A percentile compares a stretch with the other conserved stretches of the same genome.
Conservation (phyloP, 495 filamentous ascomycete genomes). For the Amphirosellinia nigrospora region DNA sequence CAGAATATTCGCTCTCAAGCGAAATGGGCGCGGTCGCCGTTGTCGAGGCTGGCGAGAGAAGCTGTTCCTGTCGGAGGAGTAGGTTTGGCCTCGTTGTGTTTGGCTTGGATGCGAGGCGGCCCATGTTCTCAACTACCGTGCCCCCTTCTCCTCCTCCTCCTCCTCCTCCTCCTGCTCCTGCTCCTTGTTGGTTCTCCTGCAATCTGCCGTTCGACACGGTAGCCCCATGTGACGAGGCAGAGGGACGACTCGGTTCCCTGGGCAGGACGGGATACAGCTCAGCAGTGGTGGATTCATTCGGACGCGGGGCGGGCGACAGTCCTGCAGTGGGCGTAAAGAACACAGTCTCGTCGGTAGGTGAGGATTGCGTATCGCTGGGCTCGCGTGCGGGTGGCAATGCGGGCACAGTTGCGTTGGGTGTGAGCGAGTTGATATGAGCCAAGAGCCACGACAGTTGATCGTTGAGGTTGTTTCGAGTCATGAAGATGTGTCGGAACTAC, state of each 20-base stretch:
- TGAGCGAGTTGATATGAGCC: constrained; percentile 43
- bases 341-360: constrained; percentile 23
- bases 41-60: constrained; percentile 44
- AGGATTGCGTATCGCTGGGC: constrained; percentile 25
- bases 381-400: constrained; percentile 38
- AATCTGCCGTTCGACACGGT: constrained; percentile 26
- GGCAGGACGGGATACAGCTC: constrained; percentile 37
- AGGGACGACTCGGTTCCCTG: constrained; percentile 17
- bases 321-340: constrained; percentile 26
- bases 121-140: constrained; percentile 39
- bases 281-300: constrained; percentile 14
- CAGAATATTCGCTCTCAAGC: constrained; percentile 43
- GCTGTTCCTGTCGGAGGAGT: constrained; percentile 40
- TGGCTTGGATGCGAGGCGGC: constrained; percentile 34
- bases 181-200: constrained; percentile 22
- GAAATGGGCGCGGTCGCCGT: constrained; percentile 31
- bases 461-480: constrained; percentile 70
- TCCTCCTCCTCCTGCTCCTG: constrained; percentile 9
- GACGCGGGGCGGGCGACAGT: constrained; percentile 27
- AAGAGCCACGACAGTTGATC: constrained; percentile 67
- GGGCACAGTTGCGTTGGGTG: constrained; percentile 37
- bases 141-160: constrained; percentile 13
- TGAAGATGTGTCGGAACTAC: constrained; percentile 49
- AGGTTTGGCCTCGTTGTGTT: constrained; percentile 36
- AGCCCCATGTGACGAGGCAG: constrained; percentile 33